These are phyloP conservation scores for Blastobotrys americana DNA, from an alignment of 805 yeast species.

Conservation along the genomic window DNA sequence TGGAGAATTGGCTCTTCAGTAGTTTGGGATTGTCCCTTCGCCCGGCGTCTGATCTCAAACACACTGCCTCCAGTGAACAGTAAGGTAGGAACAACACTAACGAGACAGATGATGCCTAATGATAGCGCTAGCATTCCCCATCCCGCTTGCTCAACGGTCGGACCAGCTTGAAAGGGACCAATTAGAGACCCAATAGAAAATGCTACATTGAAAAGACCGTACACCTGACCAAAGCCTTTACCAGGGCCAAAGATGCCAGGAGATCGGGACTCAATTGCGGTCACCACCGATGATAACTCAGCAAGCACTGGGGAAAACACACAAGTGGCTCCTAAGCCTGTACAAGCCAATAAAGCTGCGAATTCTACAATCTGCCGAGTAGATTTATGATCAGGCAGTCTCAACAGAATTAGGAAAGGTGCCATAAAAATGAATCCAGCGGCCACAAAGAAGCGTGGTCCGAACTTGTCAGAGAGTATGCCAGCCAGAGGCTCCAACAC, in stretches of 20 bases:
- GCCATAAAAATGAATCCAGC: slow-evolving; percentile 20
- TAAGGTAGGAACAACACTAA: slow-evolving; percentile 21
- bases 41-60: background rate
- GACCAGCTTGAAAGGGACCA: slow-evolving; percentile 30
- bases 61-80: slow-evolving; percentile 23
- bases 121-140: slow-evolving; percentile 21
- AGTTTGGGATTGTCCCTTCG: background rate
- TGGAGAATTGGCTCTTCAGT: background rate
- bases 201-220: slow-evolving; percentile 29
- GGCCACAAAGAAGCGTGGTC: slow-evolving; percentile 24
- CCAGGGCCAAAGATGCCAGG: slow-evolving; percentile 29
- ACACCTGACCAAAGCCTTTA: slow-evolving; percentile 30
- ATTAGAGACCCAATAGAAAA: slow-evolving; percentile 29
- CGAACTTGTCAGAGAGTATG: slow-evolving; percentile 22
- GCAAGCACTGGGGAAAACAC: slow-evolving; percentile 25
- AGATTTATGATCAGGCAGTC: slow-evolving; percentile 23
- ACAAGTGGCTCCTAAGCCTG: slow-evolving; percentile 21
- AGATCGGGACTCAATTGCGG: slow-evolving; percentile 17
- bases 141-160: slow-evolving; percentile 19
- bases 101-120: slow-evolving; percentile 17
- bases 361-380: slow-evolving; percentile 24
- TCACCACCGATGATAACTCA: slow-evolving; percentile 24
- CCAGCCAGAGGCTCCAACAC: slow-evolving; percentile 27
- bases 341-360: slow-evolving; percentile 23
- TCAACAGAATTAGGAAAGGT: slow-evolving; percentile 20